A percentile compares a stretch with the other conserved stretches of the same genome.
Evolutionary conservation across 495 filamentous ascomycete genomes (phyloP).

Genomic region (Apiosordaria backusii): DNA sequence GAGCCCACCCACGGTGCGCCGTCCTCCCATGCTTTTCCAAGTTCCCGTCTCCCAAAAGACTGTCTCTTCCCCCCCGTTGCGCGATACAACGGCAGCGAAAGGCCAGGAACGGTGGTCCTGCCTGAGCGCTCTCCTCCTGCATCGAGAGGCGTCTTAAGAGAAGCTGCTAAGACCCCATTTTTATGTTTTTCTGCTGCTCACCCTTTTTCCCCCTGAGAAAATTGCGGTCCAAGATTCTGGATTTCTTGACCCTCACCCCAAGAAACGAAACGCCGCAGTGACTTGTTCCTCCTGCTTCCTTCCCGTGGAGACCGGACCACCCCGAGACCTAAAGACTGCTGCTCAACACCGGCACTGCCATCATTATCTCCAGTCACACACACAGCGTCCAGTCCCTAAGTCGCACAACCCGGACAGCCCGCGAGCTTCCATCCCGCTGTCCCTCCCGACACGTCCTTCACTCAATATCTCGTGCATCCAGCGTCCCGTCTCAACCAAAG

Average conservation of each 20-base stretch:
- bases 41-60: background rate
- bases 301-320: background rate
- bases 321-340: background rate
- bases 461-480: background rate
- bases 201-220: background rate
- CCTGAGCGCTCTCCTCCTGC: background rate
- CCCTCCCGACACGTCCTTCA: background rate
- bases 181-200: background rate
- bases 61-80: background rate
- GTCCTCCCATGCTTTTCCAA: background rate
- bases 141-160: background rate
- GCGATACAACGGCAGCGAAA: background rate
- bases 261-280: slow-evolving; percentile 4
- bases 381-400: background rate
- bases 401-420: background rate
- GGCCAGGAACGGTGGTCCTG: background rate
- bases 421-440: background rate
- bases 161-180: background rate
- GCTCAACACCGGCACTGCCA: background rate
- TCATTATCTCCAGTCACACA: background rate
- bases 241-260: background rate
- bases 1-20: slow-evolving; percentile 1
- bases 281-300: background rate
- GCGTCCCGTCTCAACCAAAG: background rate
- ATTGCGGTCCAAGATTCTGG: background rate